Evolutionary conservation across 1,284 basidiomycete species (phyloP).

Genomic region (Retiboletus flavoniger): DNA sequence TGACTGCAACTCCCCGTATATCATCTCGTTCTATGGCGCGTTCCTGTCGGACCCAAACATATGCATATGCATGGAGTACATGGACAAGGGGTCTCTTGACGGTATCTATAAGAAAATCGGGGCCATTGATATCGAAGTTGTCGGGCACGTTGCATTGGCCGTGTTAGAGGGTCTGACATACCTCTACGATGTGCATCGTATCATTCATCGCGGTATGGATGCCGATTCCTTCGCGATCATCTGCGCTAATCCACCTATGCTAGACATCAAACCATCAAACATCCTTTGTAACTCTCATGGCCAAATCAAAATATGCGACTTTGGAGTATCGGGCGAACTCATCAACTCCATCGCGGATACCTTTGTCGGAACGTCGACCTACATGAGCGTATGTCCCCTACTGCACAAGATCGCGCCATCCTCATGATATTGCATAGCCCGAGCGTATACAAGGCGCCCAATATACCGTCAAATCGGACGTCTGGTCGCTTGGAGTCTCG

Average conservation of each 20-base stretch:
- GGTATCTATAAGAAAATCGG: slow-evolving; percentile 94
- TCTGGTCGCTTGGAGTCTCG: slow-evolving; percentile 95
- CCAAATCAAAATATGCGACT: slow-evolving; percentile 98
- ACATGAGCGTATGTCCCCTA: slow-evolving; percentile 87
- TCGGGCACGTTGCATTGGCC: slow-evolving; percentile 86
- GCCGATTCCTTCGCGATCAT: not conserved
- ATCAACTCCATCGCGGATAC: slow-evolving; percentile 99
- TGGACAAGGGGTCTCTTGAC: slow-evolving; percentile 91
- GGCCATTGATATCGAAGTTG: slow-evolving; percentile 85
- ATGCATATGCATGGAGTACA: slow-evolving; percentile 98
- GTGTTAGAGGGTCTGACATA: slow-evolving; percentile 96
- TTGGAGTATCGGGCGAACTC: slow-evolving; percentile 97
- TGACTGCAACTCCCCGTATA: slow-evolving; percentile 90
- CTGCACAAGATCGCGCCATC: slow-evolving; percentile 3
- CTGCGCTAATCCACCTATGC: slow-evolving; percentile 6
- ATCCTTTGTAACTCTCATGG: slow-evolving; percentile 93
- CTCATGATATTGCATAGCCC: slow-evolving; percentile 55
- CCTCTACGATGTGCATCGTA: slow-evolving; percentile 98
- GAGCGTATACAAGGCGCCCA: slow-evolving; percentile 98
- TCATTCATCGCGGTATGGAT: slow-evolving; percentile 90
- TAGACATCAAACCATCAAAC: slow-evolving; percentile 99
- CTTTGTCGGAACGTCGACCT: slow-evolving; percentile 97
- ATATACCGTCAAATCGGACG: slow-evolving; percentile 97
- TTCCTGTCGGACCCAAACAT: slow-evolving; percentile 96
- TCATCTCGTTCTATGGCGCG: slow-evolving; percentile 96